Evolutionary conservation across 2,329 filamentous ascomycete species (phyloP), one percentile per base, ranked within the genome.

Genomic region (Boeremia lycopersici): DNA sequence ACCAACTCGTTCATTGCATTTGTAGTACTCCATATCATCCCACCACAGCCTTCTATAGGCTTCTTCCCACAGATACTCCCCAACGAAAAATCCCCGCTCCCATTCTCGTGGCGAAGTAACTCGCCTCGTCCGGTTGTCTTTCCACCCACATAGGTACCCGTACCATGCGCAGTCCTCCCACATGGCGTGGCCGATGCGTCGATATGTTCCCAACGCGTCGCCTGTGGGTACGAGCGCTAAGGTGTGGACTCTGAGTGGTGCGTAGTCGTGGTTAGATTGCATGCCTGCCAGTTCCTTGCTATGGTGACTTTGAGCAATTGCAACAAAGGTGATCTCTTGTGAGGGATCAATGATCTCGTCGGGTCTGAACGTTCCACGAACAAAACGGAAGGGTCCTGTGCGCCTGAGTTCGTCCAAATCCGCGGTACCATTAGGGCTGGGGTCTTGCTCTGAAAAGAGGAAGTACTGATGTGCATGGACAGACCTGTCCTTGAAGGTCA

Each of bases 141-240:
- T 25, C 1, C 17, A 12, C 4, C 40, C 48, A 17, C 48, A 36
- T 4, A 28, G 41, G 6, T 48, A 48, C 3, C 36, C 46, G 12
- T 48, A 48, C 38, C 46, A 48, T 26, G 46, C 46, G 13, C 46
- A 48, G n/a, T 48, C 29, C 6, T 10, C 35, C 46, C 46, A 48
- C 13, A 48, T 36, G 13, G 46, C 38, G n/a, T 41, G 35, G 5
- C 46, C 46, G 9, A 48, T 38, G 15, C 46, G 46, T 8, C 46
- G 17, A 25, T 41, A 48, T n/a, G 41, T 30, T 9, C n/a, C 7
- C 7, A 38, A 19, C 2, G 41, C 25, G 7, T 28, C n/a, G 4
- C 8, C 12, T n/a, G 25, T 17, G 15, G 30, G 42, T n/a, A 45
- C 19, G 2, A 45, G 31, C 2, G 30, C 42, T 1, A 45, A 1